These are phyloP conservation scores for Amoebophrya sp. DNA, from an alignment of 169 alveolate genomes.

Conservation along the genomic window DNA sequence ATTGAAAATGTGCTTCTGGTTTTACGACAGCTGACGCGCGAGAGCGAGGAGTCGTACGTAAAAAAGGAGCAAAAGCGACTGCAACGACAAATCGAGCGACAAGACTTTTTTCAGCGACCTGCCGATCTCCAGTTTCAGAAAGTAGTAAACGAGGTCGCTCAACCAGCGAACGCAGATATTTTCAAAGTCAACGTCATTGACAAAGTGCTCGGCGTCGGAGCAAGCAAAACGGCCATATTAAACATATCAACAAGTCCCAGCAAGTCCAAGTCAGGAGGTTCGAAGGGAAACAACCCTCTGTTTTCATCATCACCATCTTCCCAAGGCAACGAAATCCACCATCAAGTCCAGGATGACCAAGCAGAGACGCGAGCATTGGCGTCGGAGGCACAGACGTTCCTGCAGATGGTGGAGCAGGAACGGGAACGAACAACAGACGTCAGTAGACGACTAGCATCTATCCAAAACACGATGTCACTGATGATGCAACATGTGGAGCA, in stretches of 20 bases:
- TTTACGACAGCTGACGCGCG: background rate
- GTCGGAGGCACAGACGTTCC: background rate
- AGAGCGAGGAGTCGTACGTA: background rate
- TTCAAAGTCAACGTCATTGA: too few relatives aligned
- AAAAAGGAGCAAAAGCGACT: background rate
- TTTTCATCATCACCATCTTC: too few relatives aligned
- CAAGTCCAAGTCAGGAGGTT: background rate
- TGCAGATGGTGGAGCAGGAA: background rate
- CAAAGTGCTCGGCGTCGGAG: background rate
- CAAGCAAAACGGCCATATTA: background rate
- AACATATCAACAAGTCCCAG: background rate
- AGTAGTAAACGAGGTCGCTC: background rate
- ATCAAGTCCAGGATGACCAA: background rate
- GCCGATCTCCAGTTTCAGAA: background rate
- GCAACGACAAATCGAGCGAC: background rate
- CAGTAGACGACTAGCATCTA: background rate
- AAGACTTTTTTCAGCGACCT: background rate
- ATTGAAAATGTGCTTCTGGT: background rate
- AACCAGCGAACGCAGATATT: background rate
- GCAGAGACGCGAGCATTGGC: background rate
- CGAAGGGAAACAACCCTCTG: background rate
- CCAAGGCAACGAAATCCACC: background rate
- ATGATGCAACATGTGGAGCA: slow-evolving; percentile 4
- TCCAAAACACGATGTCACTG: background rate
- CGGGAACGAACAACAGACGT: background rate